A percentile compares a stretch with the other conserved stretches of the same genome.
Conservation (phyloP, 179 eudicot genomes). For the Camellia oleifera region DNA sequence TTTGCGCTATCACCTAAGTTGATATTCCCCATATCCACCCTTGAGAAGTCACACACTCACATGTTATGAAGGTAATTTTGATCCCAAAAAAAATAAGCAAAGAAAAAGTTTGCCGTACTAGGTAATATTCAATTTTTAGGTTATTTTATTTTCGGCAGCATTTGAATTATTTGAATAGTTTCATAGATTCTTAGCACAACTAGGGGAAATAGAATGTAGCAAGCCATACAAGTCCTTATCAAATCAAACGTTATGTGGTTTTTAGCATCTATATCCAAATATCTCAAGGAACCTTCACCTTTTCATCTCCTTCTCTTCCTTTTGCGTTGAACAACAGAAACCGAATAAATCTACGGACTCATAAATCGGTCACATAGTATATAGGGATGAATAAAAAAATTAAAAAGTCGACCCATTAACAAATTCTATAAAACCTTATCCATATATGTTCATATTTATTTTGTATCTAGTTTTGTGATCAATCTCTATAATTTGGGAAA, state of each 20-base stretch:
- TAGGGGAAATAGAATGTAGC: background rate
- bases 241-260: conserved; percentile 2
- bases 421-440: no score
- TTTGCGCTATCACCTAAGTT: background rate
- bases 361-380: no score
- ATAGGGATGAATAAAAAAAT: no score
- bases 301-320: conserved; percentile 3
- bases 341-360: no score
- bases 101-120: background rate
- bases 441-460: no score
- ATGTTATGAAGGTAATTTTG: background rate
- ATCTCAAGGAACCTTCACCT: conserved; percentile 12
- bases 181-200: conserved; percentile 5
- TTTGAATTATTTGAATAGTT: background rate
- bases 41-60: background rate
- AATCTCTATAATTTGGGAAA: no score
- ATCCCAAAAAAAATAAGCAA: background rate
- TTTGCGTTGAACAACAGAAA: background rate
- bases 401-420: no score
- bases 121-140: background rate
- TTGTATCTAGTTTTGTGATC: no score
- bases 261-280: conserved; percentile 16
- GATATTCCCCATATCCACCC: background rate
- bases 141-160: conserved; percentile 5
- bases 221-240: conserved; percentile 2